Evolutionary conservation across 2,329 filamentous ascomycete species (phyloP), one percentile per base, ranked within the genome.

Genomic region (Orbilia quercus): DNA sequence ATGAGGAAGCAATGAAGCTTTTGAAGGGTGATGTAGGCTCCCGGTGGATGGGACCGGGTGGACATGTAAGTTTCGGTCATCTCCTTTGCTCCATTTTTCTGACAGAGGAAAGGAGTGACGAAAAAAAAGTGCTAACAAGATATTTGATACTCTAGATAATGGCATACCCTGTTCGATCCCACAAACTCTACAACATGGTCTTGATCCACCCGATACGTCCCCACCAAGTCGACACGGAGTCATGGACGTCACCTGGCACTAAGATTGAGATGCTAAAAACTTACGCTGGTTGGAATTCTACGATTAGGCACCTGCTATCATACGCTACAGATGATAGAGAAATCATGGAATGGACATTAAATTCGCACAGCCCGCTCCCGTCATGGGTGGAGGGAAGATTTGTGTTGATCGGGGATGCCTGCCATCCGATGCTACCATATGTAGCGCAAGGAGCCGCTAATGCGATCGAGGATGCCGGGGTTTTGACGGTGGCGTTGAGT

Each of bases 341-440:
- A 78, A 86, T 89, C 23, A 87, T 85, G 78, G 87, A 89, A 79
- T 89, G 88, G 88, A 84, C 85, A 71, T 82, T 90, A 59, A 84
- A 86, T 71, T 84, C 86, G 66, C 85, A 88, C 77, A 83, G 83
- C 71, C 82, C 84, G 2, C 81, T 90, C 25, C 81, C 84, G 0
- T 84, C 82, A 1, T 90, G 87, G 88, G 82, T 85, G 6, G 82
- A 85, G 0, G 86, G 86, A 34, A 81, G 81, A 48, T 85, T 85
- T 1, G 85, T 83, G 1, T 82, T 90, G 12, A 79, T 89, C 7
- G 88, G 88, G 48, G 88, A 90, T 77, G 85, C 87, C 1, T 89
- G 87, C 79, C 88, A 90, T 77, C 87, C 88, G 1, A 90, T 87
- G 18, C 84, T 90, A 51, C 88, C 88, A 0, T 88, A 90, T 77